Evolutionary conservation across 1,139 yeast species (phyloP).

Genomic region (Scheffersomyces parashehatae): DNA sequence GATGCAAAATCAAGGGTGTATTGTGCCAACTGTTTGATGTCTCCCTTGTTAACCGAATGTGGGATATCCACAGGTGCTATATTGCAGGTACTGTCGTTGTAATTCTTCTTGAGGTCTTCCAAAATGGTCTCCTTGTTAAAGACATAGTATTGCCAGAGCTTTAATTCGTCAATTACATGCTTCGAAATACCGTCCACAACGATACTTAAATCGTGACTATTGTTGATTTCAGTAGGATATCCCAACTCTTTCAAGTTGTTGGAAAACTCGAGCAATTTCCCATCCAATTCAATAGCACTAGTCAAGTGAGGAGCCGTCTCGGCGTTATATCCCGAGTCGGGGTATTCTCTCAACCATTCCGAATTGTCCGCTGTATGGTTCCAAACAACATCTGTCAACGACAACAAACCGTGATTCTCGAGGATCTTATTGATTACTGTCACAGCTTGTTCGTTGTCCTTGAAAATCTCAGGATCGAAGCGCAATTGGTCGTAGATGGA

Average conservation of each 20-base stretch:
- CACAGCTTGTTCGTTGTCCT: slow-evolving; percentile 34
- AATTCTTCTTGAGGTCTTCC: slow-evolving; percentile 36
- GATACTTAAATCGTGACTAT: slow-evolving; percentile 53
- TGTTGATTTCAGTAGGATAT: slow-evolving; percentile 55
- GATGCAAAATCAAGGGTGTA: slow-evolving; percentile 49
- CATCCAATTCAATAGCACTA: slow-evolving; percentile 84
- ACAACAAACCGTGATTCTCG: slow-evolving; percentile 58
- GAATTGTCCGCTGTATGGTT: slow-evolving; percentile 95
- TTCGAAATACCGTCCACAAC: slow-evolving; percentile 66
- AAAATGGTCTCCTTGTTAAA: slow-evolving; percentile 51
- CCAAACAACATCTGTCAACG: slow-evolving; percentile 90
- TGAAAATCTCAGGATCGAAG: slow-evolving; percentile 70
- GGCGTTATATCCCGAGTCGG: slow-evolving; percentile 86
- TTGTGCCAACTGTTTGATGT: slow-evolving; percentile 47
- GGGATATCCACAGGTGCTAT: slow-evolving; percentile 34
- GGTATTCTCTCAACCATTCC: slow-evolving; percentile 78
- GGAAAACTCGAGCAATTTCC: slow-evolving; percentile 64
- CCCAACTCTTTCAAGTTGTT: slow-evolving; percentile 52
- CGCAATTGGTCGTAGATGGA: slow-evolving; percentile 82
- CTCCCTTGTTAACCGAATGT: slow-evolving; percentile 25
- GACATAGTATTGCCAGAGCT: slow-evolving; percentile 88
- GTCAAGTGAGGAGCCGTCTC: slow-evolving; percentile 86
- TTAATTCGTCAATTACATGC: slow-evolving; percentile 65
- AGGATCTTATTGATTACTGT: slow-evolving; percentile 41
- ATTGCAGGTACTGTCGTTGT: slow-evolving; percentile 27